Base-by-base conservation (phyloP, 192 early-diverging fungal genomes). In the Spizellomyces sp. region DNA sequence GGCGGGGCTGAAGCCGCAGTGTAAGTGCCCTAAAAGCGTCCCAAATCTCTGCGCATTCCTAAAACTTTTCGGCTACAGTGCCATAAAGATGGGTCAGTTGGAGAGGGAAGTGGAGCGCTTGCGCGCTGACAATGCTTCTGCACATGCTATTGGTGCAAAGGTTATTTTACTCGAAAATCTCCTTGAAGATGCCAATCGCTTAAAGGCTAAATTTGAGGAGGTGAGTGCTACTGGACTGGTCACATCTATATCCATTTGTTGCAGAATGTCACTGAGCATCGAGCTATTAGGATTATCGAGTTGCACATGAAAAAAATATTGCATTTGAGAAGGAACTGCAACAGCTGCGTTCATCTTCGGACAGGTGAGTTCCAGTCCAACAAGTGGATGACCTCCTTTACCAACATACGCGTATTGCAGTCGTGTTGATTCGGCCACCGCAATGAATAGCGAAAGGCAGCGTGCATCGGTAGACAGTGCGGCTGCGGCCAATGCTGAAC, bases 161-260 rank as follows among this genome's bases (percentile, higher is more conserved):
- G 70, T 86, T 0, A 54, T 77, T 15, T 71, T 83, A 43, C 75
- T 92, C 48, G 80, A 92, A 73, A 84, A 82, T 66, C 64, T 85
- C 22, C 73, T 92, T 46, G 82, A 89, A 17, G 90, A 92, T 62
- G 76, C 86, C 9, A 83, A 85, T 45, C 71, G 82, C 41, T 55
- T 85, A 44, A 90, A 90, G 63, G 55, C 65, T 45, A 88, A 85
- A 66, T 89, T 81, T 48, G 84, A 92, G 78, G 27, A 36, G 27
- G 27, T 36, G 27, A 3, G 27, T 36, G 27, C 27, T 36, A 36
- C 67, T 82, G 70, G 86, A 67, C 5, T 27, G 61, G 10, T 10
- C 21, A 52, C 0, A 12, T 21, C 6, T 0, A 17, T 55, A 5
- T 70, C 1, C 22, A 52, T n/a, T 22, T n/a, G 45, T 2, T 12